Evolutionary conservation across 805 yeast species (phyloP).

Genomic region (Debaryomyces hansenii): DNA sequence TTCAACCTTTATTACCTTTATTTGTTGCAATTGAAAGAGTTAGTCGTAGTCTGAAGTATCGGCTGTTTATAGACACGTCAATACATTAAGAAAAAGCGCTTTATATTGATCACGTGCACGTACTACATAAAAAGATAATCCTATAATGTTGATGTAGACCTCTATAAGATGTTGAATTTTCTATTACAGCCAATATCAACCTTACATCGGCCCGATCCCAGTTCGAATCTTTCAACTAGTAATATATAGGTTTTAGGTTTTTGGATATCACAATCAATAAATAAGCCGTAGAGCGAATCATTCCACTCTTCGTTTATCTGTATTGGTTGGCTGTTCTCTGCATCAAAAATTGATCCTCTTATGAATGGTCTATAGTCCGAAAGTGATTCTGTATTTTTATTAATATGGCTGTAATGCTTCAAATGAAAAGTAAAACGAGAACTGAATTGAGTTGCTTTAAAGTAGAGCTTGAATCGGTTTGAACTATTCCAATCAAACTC

Average conservation of each 20-base stretch:
- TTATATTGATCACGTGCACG: too few species aligned
- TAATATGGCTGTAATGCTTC: constrained; percentile 14
- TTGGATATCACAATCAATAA: constrained; percentile 28
- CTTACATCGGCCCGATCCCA: constrained; percentile 39
- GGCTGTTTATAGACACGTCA: not conserved
- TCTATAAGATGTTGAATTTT: constrained; percentile 7
- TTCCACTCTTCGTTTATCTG: constrained; percentile 39
- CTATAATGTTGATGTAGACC: not conserved
- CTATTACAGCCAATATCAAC: constrained; percentile 37
- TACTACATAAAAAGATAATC: too few species aligned
- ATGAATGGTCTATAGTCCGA: constrained; percentile 46
- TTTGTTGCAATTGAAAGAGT: not conserved
- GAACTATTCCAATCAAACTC: constrained; percentile 38
- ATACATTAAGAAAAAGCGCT: not conserved
- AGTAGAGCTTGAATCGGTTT: constrained; percentile 37
- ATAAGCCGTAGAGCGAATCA: constrained; percentile 45
- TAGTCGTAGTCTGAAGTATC: not conserved
- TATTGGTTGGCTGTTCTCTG: constrained; percentile 25
- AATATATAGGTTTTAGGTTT: constrained; percentile 34
- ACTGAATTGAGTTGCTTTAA: constrained; percentile 21
- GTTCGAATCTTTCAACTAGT: constrained; percentile 50
- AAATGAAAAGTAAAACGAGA: constrained; percentile 25
- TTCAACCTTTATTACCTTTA: not conserved
- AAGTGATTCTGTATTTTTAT: constrained; percentile 8
- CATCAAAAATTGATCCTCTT: constrained; percentile 44